Evolutionary conservation across 1,284 basidiomycete species (phyloP), one percentile per base, ranked within the genome.

Genomic region (Melampsora abietis-canadensis): DNA sequence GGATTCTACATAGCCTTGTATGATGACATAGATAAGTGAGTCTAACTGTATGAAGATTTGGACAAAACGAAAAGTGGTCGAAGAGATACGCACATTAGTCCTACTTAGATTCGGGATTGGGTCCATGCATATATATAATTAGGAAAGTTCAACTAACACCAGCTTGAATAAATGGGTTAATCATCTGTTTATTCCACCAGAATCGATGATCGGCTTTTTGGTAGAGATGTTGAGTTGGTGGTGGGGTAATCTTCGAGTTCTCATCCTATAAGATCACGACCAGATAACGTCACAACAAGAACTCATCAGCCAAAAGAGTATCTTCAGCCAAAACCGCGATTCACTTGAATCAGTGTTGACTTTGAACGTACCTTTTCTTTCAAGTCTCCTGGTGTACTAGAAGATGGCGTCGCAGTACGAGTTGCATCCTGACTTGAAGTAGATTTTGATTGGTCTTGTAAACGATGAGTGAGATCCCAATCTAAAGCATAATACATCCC

Each of bases 1-100:
- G 10, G 69, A 73, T 65, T 73, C 69, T 19, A 65, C 62, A 59
- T 63, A 73, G 5, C 69, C 69, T 65, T 73, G 69, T 61, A 73
- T 73, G 30, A 73, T 57, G 10, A 73, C 69, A 40, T 73, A 65
- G 21, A 40, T 51, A 34, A 65, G 64, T 63, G 47, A 64, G 31
- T 73, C 48, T 21, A 73, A 46, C 62, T 64, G n/a, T 24, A n/a
- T 27, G 15, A 34, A 59, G 12, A 65, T 21, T n/a, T n/a, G 51
- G 2, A 54, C 19, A 12, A 8, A 7, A 54, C 3, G 2, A 54
- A 21, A 1, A 21, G n/a, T 12, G 4, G 8, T 27, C 19, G 3
- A 54, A 34, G 34, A 34, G 21, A 54, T 54, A 27, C 51, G 27
- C 31, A 19, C 24, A 61, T 19, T 31, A 31, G 31, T 40, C 37